These are phyloP conservation scores for Pseudocercospora fuligena DNA, from an alignment of 2,329 filamentous ascomycete species.

Conservation along the genomic window DNA sequence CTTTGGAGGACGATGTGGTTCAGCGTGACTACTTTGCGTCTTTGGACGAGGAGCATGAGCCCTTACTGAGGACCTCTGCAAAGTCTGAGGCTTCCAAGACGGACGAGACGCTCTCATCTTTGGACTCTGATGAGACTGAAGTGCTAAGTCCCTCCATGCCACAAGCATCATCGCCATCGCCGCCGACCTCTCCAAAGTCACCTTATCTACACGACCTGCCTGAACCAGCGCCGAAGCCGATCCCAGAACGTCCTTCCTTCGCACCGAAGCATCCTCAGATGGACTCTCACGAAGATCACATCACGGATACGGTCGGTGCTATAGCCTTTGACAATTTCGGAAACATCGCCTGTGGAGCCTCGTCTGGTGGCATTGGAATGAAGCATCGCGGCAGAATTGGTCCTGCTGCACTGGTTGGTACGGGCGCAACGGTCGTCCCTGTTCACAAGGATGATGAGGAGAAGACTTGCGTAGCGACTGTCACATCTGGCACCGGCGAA, in stretches of 20 bases:
- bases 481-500: slow-evolving; percentile 94
- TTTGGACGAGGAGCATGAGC: slow-evolving; percentile 1
- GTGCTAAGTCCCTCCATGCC: not conserved
- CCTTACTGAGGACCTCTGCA: not conserved
- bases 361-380: slow-evolving; percentile 97
- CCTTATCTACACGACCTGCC: not conserved
- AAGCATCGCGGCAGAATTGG: slow-evolving; percentile 92
- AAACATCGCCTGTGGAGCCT: slow-evolving; percentile 90
- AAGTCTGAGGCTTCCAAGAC: not conserved
- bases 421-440: slow-evolving; percentile 90
- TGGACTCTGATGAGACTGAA: not conserved
- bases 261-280: not conserved
- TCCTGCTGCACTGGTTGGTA: slow-evolving; percentile 87
- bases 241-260: not conserved
- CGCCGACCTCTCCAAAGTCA: not conserved
- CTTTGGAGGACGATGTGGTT: not conserved
- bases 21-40: not conserved
- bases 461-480: slow-evolving; percentile 73
- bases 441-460: slow-evolving; percentile 71
- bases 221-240: not conserved
- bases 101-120: not conserved
- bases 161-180: not conserved
- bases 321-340: slow-evolving; percentile 88
- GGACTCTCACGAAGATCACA: slow-evolving; percentile 57
- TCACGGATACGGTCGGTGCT: slow-evolving; percentile 94